Evolutionary conservation across 1,284 basidiomycete genomes (phyloP).

Genomic region (Rhodofomes roseus): DNA sequence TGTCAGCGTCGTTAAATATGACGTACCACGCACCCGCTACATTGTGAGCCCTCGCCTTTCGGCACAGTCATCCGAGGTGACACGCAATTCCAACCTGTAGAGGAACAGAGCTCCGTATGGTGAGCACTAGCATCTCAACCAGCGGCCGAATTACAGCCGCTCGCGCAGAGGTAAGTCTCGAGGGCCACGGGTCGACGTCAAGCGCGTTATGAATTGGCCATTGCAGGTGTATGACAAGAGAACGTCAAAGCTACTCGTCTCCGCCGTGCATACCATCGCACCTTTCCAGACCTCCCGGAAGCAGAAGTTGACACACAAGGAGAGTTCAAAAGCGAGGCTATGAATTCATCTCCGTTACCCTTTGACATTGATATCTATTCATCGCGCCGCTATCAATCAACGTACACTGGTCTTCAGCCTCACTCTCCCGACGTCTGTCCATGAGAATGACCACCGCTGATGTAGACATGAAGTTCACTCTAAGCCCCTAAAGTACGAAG

Average conservation of each 20-base stretch:
- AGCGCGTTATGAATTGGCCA: too few species aligned
- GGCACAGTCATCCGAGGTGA: background rate
- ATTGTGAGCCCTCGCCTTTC: conserved; percentile 13
- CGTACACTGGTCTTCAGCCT: too few species aligned
- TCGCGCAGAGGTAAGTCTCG: conserved; percentile 22
- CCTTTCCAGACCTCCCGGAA: conserved; percentile 8
- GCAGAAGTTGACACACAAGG: background rate
- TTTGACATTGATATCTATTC: too few species aligned
- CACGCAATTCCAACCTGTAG: conserved; percentile 6
- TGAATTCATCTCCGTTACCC: background rate
- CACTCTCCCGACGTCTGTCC: too few species aligned
- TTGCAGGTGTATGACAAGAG: conserved; percentile 24
- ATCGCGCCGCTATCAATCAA: too few species aligned
- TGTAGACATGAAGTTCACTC: background rate
- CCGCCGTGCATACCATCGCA: conserved; percentile 23
- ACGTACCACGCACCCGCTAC: conserved; percentile 22
- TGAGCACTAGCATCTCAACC: conserved; percentile 20
- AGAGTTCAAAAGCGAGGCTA: background rate
- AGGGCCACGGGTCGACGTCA: background rate
- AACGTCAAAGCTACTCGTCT: conserved; percentile 19
- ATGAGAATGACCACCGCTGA: too few species aligned
- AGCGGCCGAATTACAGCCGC: conserved; percentile 17
- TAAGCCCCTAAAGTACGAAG: conserved; percentile 35
- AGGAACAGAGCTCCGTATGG: conserved; percentile 20
- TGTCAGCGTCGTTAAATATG: conserved; percentile 24